Evolutionary conservation across 2,329 filamentous ascomycete species (phyloP).

Genomic region (Pseudogymnoascus sp.): DNA sequence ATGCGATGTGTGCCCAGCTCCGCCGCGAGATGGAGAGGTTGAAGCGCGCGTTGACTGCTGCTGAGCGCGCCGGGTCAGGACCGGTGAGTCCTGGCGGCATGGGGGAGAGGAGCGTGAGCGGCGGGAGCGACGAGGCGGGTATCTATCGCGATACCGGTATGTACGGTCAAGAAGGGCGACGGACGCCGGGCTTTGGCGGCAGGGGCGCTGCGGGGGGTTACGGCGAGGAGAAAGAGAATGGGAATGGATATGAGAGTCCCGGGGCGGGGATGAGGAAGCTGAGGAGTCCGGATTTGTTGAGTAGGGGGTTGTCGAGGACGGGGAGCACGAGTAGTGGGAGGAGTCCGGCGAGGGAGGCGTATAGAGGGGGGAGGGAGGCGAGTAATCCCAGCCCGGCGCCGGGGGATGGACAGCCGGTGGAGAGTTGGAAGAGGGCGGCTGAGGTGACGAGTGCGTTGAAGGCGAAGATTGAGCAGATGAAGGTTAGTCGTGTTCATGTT

Average conservation of each 20-base stretch:
- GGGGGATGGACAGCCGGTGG: constrained; percentile 52
- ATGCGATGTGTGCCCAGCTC: constrained; percentile 77
- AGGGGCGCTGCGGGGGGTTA: constrained; percentile 34
- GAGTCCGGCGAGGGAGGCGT: constrained; percentile 25
- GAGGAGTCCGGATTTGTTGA: constrained; percentile 25
- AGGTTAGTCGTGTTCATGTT: constrained; percentile 48
- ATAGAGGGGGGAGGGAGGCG: constrained; percentile 27
- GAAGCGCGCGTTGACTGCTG: constrained; percentile 72
- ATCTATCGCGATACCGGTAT: constrained; percentile 49
- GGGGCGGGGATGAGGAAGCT: constrained; percentile 21
- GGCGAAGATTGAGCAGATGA: constrained; percentile 98
- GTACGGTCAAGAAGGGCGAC: constrained; percentile 19
- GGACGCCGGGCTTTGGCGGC: constrained; percentile 26
- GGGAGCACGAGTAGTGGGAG: constrained; percentile 28
- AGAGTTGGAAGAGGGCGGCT: constrained; percentile 95
- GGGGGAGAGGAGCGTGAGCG: constrained; percentile 34
- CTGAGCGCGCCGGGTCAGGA: constrained; percentile 43
- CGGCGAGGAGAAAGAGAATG: constrained; percentile 66
- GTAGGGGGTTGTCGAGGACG: not conserved
- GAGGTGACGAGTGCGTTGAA: constrained; percentile 98
- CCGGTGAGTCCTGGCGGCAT: constrained; percentile 28
- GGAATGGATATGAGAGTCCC: constrained; percentile 47
- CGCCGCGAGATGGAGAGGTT: constrained; percentile 85
- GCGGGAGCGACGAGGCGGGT: constrained; percentile 52
- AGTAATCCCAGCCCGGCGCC: constrained; percentile 25